Evolutionary conservation across 306 rosid genomes (phyloP).

Genomic region (Lablab purpureus): DNA sequence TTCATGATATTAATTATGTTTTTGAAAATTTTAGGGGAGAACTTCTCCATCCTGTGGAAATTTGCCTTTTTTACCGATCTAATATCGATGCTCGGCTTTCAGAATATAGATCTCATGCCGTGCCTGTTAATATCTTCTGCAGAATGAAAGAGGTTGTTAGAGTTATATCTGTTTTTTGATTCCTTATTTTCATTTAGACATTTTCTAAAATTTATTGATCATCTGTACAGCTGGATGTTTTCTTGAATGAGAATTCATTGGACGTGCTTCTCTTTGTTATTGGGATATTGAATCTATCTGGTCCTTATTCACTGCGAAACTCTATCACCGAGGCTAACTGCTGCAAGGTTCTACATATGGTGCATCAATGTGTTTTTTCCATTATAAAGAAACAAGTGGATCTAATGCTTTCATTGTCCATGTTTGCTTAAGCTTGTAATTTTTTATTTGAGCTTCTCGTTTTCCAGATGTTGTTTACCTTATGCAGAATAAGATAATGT

Average conservation of each 20-base stretch:
- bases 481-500: constrained; percentile 16
- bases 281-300: constrained; percentile 80
- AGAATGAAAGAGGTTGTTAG: constrained; percentile 72
- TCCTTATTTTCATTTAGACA: constrained; percentile 39
- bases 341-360: constrained; percentile 74
- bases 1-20: constrained; percentile 28
- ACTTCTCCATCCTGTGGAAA: constrained; percentile 76
- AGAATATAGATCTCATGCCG: constrained; percentile 59
- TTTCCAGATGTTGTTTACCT: constrained; percentile 3
- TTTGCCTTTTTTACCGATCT: constrained; percentile 72
- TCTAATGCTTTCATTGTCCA: constrained; percentile 17
- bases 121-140: constrained; percentile 80
- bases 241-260: constrained; percentile 80
- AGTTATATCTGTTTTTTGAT: constrained; percentile 44
- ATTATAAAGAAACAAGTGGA: constrained; percentile 30
- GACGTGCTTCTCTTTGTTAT: constrained; percentile 83
- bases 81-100: constrained; percentile 53
- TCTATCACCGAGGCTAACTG: constrained; percentile 71
- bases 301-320: constrained; percentile 83
- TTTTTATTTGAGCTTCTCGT: constrained; percentile 25
- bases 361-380: constrained; percentile 35
- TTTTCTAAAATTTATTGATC: constrained; percentile 46
- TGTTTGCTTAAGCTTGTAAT: constrained; percentile 35
- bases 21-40: constrained; percentile 66
- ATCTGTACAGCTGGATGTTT: constrained; percentile 70